phyloP scores from a whole-genome alignment of 495 filamentous ascomycete species.

The Xylaria intraflava region DNA sequence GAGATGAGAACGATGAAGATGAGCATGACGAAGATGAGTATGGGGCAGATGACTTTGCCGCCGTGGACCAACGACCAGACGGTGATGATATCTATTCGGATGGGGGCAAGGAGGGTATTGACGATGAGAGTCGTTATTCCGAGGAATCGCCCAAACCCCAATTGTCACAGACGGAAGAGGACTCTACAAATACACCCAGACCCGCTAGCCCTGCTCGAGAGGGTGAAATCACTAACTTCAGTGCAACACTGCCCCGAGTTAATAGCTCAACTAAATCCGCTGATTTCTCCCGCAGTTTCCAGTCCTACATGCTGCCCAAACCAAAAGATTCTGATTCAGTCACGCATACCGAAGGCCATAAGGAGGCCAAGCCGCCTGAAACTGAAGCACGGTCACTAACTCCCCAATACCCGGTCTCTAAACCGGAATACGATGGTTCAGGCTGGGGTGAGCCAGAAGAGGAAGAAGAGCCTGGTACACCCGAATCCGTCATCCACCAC shows the following conservation, averaged over 20 bases:
- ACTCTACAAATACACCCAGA: slow-evolving; percentile 38
- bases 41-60: slow-evolving; percentile 19
- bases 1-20: slow-evolving; percentile 22
- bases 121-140: slow-evolving; percentile 24
- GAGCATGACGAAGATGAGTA: slow-evolving; percentile 17
- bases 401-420: slow-evolving; percentile 51
- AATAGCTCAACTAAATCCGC: slow-evolving; percentile 22
- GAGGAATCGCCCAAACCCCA: slow-evolving; percentile 15
- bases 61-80: slow-evolving; percentile 21
- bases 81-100: slow-evolving; percentile 10
- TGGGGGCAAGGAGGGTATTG: slow-evolving; percentile 7
- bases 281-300: slow-evolving; percentile 35
- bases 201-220: slow-evolving; percentile 31
- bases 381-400: slow-evolving; percentile 48
- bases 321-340: slow-evolving; percentile 27
- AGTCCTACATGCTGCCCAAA: slow-evolving; percentile 38
- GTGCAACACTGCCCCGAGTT: slow-evolving; percentile 20
- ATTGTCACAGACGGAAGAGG: slow-evolving; percentile 12
- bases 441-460: slow-evolving; percentile 47
- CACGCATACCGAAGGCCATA: slow-evolving; percentile 30
- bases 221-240: slow-evolving; percentile 21
- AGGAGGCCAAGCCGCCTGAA: slow-evolving; percentile 43
- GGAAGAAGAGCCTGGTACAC: slow-evolving; percentile 63
- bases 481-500: slow-evolving; percentile 90
- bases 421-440: slow-evolving; percentile 50